Evolutionary conservation across 2,329 filamentous ascomycete species (phyloP).

Genomic region (Hymenoscyphus linearis): DNA sequence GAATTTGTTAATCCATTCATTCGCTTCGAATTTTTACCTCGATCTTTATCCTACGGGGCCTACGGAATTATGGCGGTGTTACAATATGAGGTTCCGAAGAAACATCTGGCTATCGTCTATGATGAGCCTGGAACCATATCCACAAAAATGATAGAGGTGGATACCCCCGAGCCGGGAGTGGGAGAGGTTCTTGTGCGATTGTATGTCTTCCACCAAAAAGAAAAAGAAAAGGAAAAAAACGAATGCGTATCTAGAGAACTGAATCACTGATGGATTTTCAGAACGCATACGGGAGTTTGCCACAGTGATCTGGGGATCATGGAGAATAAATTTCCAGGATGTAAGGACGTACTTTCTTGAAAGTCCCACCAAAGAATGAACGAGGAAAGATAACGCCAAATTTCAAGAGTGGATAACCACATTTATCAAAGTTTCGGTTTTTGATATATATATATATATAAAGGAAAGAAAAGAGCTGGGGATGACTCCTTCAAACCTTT

Average conservation of each 20-base stretch:
- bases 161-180: conserved; percentile 58
- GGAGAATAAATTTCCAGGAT: conserved; percentile 36
- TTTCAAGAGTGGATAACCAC: too few relatives aligned
- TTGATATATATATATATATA: too few relatives aligned
- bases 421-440: too few relatives aligned
- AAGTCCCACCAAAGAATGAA: too few relatives aligned
- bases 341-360: conserved; percentile 11
- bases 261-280: conserved; percentile 21
- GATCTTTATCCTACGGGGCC: too few relatives aligned
- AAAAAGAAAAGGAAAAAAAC: too few relatives aligned
- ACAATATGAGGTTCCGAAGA: conserved; percentile 44
- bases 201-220: conserved; percentile 40
- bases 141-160: conserved; percentile 57
- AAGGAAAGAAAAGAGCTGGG: not conserved
- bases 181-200: conserved; percentile 60
- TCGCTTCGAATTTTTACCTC: too few relatives aligned
- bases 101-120: conserved; percentile 59
- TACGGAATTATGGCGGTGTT: not conserved
- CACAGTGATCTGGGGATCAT: conserved; percentile 57
- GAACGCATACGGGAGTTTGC: conserved; percentile 60
- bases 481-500: not conserved
- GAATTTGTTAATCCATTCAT: too few relatives aligned
- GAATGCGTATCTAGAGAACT: not conserved
- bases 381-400: too few relatives aligned
- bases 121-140: conserved; percentile 61